phyloP scores from a whole-genome alignment of 257 asterid genomes.

The Nicotiana noctiflora region DNA sequence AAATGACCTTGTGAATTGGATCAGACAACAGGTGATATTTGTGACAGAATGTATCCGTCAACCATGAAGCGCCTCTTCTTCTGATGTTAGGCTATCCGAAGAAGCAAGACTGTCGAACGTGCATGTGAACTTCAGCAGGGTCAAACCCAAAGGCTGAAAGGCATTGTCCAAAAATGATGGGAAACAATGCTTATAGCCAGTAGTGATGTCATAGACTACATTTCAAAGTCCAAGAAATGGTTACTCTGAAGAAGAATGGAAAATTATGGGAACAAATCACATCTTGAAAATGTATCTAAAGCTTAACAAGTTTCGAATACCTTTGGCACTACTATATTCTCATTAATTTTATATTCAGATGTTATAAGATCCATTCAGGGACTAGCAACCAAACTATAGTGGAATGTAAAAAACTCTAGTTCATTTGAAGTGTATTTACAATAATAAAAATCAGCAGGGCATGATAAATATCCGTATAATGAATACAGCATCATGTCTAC shows the following conservation, averaged over 20 bases:
- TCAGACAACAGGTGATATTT: conserved; percentile 63
- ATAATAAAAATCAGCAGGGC: no score
- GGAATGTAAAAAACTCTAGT: no score
- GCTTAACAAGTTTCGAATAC: no score
- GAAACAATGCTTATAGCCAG: conserved; percentile 58
- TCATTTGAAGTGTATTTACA: no score
- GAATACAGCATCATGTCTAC: no score
- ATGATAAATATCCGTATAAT: no score
- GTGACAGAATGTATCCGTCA: conserved; percentile 49
- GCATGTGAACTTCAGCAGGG: conserved; percentile 88
- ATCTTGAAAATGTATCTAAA: no score
- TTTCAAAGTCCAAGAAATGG: background rate
- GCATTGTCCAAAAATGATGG: conserved; percentile 76
- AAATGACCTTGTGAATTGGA: conserved; percentile 55
- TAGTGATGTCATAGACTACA: conserved; percentile 81
- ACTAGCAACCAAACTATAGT: background rate
- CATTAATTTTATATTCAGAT: no score
- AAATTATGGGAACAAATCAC: background rate
- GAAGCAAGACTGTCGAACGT: conserved; percentile 48
- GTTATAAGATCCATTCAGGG: background rate
- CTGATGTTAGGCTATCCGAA: no score
- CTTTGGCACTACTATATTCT: background rate
- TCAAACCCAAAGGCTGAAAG: conserved; percentile 68
- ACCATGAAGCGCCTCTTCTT: no score
- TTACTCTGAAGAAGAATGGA: background rate